Percentiles rank a stretch among this genome's conserved stretches.
Evolutionary conservation across 441 rosid species (phyloP).

Genomic region (Geranium incanum): DNA sequence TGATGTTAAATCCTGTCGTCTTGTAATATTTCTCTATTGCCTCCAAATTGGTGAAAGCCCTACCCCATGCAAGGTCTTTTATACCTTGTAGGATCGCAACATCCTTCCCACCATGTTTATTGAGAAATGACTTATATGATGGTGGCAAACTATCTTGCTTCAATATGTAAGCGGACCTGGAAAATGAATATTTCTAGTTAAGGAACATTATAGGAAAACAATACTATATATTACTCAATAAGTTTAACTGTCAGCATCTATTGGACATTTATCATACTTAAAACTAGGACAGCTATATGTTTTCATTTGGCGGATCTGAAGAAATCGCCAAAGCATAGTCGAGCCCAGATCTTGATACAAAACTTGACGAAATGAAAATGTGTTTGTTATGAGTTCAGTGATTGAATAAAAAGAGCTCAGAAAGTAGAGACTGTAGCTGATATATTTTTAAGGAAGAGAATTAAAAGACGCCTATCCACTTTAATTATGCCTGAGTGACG

Average conservation of each 20-base stretch:
- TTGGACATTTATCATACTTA: background rate
- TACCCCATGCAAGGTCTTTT: conserved; percentile 57
- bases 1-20: conserved; percentile 57
- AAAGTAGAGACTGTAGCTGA: background rate
- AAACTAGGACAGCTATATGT: background rate
- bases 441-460: background rate
- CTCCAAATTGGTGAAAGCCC: conserved; percentile 57
- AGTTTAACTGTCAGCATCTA: background rate
- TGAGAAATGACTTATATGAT: conserved; percentile 82
- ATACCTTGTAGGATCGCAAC: conserved; percentile 56
- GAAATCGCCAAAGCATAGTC: too few species aligned
- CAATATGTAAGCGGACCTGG: conserved; percentile 84
- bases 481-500: background rate
- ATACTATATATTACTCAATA: background rate
- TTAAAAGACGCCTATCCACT: background rate
- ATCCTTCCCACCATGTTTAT: conserved; percentile 82
- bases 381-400: background rate
- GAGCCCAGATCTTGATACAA: too few species aligned
- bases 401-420: background rate
- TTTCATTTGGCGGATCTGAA: too few species aligned
- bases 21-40: conserved; percentile 62
- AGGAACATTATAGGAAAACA: background rate
- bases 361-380: too few species aligned
- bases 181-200: conserved; percentile 22
- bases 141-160: conserved; percentile 83